phyloP scores from a whole-genome alignment of 2,329 filamentous ascomycete genomes.

The Phaeosphaeriaceae sp. region DNA sequence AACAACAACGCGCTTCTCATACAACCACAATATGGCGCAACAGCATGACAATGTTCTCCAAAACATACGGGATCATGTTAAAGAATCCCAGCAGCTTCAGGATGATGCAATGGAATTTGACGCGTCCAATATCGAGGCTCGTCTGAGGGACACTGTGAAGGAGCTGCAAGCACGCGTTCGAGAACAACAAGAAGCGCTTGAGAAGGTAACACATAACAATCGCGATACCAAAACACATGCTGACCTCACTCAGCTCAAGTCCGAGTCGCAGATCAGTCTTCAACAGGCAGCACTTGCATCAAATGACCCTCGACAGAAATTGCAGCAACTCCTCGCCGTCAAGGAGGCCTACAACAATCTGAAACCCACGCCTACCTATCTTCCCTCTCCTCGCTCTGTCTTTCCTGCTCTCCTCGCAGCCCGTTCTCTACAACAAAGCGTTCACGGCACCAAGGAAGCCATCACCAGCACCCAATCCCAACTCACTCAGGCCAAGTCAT shows the following conservation, averaged over 20 bases:
- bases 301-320: slow-evolving; percentile 40
- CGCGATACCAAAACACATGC: background rate
- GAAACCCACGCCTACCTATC: slow-evolving; percentile 66
- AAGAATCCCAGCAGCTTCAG: slow-evolving; percentile 26
- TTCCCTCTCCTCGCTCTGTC: slow-evolving; percentile 71
- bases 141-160: slow-evolving; percentile 70
- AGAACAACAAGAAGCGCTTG: slow-evolving; percentile 56
- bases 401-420: slow-evolving; percentile 76
- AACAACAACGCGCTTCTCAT: background rate
- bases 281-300: slow-evolving; percentile 42
- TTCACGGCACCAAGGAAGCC: slow-evolving; percentile 69
- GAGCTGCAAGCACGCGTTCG: slow-evolving; percentile 66
- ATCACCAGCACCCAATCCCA: slow-evolving; percentile 55
- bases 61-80: slow-evolving; percentile 40
- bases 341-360: slow-evolving; percentile 71
- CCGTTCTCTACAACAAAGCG: slow-evolving; percentile 69
- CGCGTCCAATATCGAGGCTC: slow-evolving; percentile 56
- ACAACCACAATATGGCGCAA: slow-evolving; percentile 29
- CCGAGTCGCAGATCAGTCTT: slow-evolving; percentile 30
- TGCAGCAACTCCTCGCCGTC: slow-evolving; percentile 60
- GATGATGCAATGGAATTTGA: slow-evolving; percentile 47
- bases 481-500: slow-evolving; percentile 47
- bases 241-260: slow-evolving; percentile 53
- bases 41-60: slow-evolving; percentile 18
- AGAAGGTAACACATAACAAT: slow-evolving; percentile 53